These are phyloP conservation scores for Candida dubliniensis DNA, from an alignment of 1,139 yeast species.

Conservation along the genomic window DNA sequence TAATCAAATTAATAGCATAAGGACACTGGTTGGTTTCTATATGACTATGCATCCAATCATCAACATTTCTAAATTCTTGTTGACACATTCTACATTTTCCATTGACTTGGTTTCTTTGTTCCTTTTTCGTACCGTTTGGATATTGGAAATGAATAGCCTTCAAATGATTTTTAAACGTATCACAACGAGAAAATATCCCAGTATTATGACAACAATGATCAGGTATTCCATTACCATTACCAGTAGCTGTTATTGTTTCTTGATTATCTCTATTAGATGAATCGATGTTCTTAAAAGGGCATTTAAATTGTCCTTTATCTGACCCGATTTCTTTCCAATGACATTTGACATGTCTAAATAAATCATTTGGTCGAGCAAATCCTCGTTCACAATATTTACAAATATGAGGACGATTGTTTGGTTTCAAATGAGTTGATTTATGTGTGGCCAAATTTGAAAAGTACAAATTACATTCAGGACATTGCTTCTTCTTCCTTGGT, in stretches of 20 bases:
- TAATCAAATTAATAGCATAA: conserved; percentile 20
- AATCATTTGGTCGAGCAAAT: conserved; percentile 84
- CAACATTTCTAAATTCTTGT: conserved; percentile 61
- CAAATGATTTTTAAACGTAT: conserved; percentile 86
- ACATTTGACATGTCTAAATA: conserved; percentile 78
- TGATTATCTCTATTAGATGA: conserved; percentile 12
- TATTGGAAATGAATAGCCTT: conserved; percentile 88
- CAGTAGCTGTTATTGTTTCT: neutral
- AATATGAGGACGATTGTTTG: conserved; percentile 71
- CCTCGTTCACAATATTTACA: conserved; percentile 81
- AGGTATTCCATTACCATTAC: conserved; percentile 9
- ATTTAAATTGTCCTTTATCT: conserved; percentile 48
- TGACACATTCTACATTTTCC: conserved; percentile 84
- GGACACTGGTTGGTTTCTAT: conserved; percentile 60
- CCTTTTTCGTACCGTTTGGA: conserved; percentile 83
- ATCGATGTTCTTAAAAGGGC: conserved; percentile 39
- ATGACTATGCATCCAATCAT: conserved; percentile 75
- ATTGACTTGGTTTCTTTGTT: conserved; percentile 62
- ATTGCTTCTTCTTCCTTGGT: conserved; percentile 76
- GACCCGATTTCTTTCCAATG: conserved; percentile 71
- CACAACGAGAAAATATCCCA: conserved; percentile 85
- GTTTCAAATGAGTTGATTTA: conserved; percentile 75
- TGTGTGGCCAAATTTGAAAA: conserved; percentile 86
- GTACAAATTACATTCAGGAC: conserved; percentile 75
- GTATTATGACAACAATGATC: conserved; percentile 70